Evolutionary conservation across 306 rosid genomes (phyloP).

Genomic region (Benincasa hispida): DNA sequence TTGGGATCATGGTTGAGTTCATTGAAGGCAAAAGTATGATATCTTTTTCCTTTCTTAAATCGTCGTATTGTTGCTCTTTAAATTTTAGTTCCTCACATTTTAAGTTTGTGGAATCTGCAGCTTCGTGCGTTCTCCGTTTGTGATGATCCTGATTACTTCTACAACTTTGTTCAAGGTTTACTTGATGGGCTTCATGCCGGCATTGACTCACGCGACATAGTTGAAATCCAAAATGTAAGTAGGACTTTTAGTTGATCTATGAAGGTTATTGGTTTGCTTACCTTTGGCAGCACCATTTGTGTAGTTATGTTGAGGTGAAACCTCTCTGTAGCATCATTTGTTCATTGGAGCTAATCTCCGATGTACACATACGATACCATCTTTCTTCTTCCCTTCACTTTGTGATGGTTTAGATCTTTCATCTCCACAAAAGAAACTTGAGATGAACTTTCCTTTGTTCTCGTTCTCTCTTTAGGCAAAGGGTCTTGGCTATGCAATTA

Average conservation of each 20-base stretch:
- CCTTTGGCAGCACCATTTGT: not conserved
- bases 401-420: not conserved
- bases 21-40: conserved; percentile 73
- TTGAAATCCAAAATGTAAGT: conserved; percentile 64
- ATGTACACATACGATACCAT: not conserved
- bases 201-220: conserved; percentile 54
- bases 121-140: conserved; percentile 77
- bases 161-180: conserved; percentile 65
- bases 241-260: not conserved
- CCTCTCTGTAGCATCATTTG: not conserved
- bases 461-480: conserved; percentile 46
- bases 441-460: not conserved
- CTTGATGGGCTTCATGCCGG: conserved; percentile 76
- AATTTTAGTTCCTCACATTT: not conserved
- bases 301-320: not conserved
- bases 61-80: conserved; percentile 8
- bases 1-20: conserved; percentile 70
- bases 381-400: not conserved
- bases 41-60: not conserved
- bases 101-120: conserved; percentile 30
- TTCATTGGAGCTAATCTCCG: not conserved
- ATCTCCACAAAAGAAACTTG: not conserved
- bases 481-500: conserved; percentile 88
- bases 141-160: conserved; percentile 83
- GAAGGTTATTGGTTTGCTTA: not conserved